Base-by-base conservation (phyloP, 2,329 filamentous ascomycete genomes). In the Parastagonospora nodorum region DNA sequence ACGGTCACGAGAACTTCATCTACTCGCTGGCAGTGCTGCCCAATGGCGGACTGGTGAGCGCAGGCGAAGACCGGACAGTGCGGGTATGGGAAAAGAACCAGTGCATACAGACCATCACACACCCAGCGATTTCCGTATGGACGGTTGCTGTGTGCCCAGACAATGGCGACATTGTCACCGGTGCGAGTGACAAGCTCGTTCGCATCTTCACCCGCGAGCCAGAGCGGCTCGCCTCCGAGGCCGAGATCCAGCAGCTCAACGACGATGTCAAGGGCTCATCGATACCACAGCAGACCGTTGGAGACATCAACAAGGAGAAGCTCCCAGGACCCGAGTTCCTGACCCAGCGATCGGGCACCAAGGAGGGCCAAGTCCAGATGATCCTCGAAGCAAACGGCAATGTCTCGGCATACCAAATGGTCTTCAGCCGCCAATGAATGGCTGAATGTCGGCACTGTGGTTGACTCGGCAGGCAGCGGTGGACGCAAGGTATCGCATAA, bases 51-150 rank as follows among this genome's bases (percentile, higher is more conserved):
- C 80, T 99, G 28, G 88, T 95, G 42, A 97, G 93, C 72, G 86
- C 91, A 2, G 92, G 92, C 14, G 94, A 99, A 74, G 94, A 99
- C 74, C 85, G 94, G n/a, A 97, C 94, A 0, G 85, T 96, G 30
- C 84, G 91, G 45, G 80, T 99, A 69, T 99, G 95, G 94, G 87
- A 84, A 61, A 89, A 88, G 38, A 83, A 79, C 11, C 82, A 92
- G 49, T 97, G 93, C 70, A 77, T 96, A 39, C 94, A 99, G 74
- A 97, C 93, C 33, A 97, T 99, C 58, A 97, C 93, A 1, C 92
- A 97, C 66, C 94, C 94, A 9, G 94, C 94, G 8, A 95, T 97
- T 48, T 97, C 93, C 0, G 92, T 99, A 5, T 99, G 94, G 94
- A 82, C 85, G 11, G 91, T 99, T 14, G 89, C 92, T n/a, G 89